Base-by-base conservation (phyloP, 2,329 filamentous ascomycete genomes). In the Endoconidiophora polonica region DNA sequence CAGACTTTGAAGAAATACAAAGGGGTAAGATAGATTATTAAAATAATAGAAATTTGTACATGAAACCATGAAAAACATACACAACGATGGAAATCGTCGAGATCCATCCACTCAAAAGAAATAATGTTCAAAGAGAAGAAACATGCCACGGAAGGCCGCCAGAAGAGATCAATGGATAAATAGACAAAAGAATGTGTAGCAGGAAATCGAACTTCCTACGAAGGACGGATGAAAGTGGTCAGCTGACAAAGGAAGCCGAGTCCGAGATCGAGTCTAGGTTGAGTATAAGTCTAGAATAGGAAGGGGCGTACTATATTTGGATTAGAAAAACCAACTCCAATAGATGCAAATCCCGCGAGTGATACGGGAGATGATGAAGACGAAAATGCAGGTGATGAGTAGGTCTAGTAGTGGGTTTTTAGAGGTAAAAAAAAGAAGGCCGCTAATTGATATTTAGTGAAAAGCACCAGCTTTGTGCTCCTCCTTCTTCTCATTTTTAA, bases 401-500 rank as follows among this genome's bases (percentile, higher is more conserved):
- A 33, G 2, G 12, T 33, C 29, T 33, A 33, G 29, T 33, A 33
- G 29, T 18, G 16, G 16, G 16, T 33, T 33, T 33, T 33, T 33
- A 3, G 12, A 48, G 9, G 38, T 41, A 4, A 14, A 36, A 18
- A 18, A 18, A 33, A 22, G 20, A 10, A 47, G 20, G 29, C 18
- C 2, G n/a, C 14, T 16, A 20, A 14, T 6, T 3, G 9, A 16
- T 10, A 26, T 20, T 36, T 46, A 50, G 24, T 50, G 48, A 4
- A 42, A 41, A n/a, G 33, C 16, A 20, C 22, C 20, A 20, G 18
- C 48, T 20, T 50, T 24, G 10, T 16, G n/a, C 14, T 49, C 48
- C 43, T 50, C 48, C 36, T 50, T 50, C 43, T 50, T 50, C 29
- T 43, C 37, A 3, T 36, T n/a, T 22, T 45, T 40, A 9, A 33